Conservation (phyloP, 768 basidiomycete genomes). For the Rhodotorula kratochvilovae region DNA sequence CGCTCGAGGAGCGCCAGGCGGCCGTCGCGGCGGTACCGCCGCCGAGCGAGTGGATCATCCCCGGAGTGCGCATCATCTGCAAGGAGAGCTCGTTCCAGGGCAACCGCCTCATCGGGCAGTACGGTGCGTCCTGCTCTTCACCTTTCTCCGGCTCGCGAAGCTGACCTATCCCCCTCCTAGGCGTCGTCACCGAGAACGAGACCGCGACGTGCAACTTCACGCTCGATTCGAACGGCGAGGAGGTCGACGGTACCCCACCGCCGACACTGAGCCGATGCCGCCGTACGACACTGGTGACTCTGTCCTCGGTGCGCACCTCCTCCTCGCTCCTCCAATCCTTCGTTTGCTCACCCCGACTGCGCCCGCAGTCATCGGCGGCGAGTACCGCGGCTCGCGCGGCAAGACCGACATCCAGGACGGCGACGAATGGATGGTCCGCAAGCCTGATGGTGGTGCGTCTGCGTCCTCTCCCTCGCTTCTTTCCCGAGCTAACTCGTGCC, state of each 20-base stretch:
- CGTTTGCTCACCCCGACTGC: not conserved
- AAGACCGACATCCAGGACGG: conserved; percentile 14
- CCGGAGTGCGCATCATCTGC: conserved; percentile 12
- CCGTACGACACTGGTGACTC: conserved; percentile 22
- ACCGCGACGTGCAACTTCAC: conserved; percentile 8
- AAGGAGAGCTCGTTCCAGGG: conserved; percentile 22
- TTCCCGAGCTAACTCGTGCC: not conserved
- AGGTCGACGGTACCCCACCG: conserved; percentile 18
- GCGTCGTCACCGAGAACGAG: conserved; percentile 4
- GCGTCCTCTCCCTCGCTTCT: not conserved
- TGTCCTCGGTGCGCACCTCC: conserved; percentile 13
- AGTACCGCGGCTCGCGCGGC: conserved; percentile 18
- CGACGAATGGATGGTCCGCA: conserved; percentile 30
- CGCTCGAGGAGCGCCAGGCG: conserved; percentile 21
- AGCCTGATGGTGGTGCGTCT: not conserved
- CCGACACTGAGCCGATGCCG: conserved; percentile 18
- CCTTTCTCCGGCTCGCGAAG: not conserved
- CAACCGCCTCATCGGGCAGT: conserved; percentile 18
- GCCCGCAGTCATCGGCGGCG: conserved; percentile 25
- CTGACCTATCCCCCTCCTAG: not conserved
- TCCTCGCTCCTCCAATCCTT: not conserved
- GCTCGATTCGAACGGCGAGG: conserved; percentile 31
- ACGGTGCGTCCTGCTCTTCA: conserved; percentile 13
- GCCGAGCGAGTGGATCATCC: conserved; percentile 26
- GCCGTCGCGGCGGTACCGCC: not conserved